Conservation (phyloP, 345 rosid species). For the Gynandropsis gynandra region DNA sequence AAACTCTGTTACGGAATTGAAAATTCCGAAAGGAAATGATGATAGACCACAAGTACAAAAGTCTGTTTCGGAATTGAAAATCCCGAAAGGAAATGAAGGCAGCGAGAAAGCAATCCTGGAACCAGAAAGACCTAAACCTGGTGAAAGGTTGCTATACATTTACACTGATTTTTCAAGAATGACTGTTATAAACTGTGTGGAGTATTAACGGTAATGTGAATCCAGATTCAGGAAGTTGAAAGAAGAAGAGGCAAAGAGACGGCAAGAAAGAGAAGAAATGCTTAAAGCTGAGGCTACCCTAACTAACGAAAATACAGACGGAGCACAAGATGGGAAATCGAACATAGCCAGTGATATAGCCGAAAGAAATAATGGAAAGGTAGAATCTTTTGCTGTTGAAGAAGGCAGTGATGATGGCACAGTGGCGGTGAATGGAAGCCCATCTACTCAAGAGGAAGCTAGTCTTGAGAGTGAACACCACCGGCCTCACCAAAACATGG, state of each 20-base stretch:
- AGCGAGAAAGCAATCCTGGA: slow-evolving; percentile 40
- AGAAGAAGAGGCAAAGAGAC: slow-evolving; percentile 78
- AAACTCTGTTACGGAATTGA: slow-evolving; percentile 38
- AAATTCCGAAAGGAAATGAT: slow-evolving; percentile 31
- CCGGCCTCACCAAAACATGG: slow-evolving; percentile 22
- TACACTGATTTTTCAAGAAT: not conserved
- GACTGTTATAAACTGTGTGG: slow-evolving; percentile 10
- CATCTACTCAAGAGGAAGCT: slow-evolving; percentile 25
- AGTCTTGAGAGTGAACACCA: slow-evolving; percentile 26
- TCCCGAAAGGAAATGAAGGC: slow-evolving; percentile 22
- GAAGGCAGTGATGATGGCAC: slow-evolving; percentile 30
- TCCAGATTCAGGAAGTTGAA: slow-evolving; percentile 68
- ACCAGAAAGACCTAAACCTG: slow-evolving; percentile 62
- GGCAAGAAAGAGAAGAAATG: slow-evolving; percentile 51
- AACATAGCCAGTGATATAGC: too few species aligned
- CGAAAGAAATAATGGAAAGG: too few species aligned
- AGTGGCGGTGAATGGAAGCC: slow-evolving; percentile 40
- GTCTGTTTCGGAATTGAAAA: slow-evolving; percentile 33
- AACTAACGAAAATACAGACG: slow-evolving; percentile 15
- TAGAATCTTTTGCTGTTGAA: slow-evolving; percentile 12
- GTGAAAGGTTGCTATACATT: slow-evolving; percentile 55
- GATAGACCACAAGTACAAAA: slow-evolving; percentile 34
- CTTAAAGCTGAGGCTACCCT: slow-evolving; percentile 42
- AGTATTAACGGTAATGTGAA: slow-evolving; percentile 16
- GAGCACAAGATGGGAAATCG: slow-evolving; percentile 29